A percentile compares a stretch with the other conserved stretches of the same genome.
Evolutionary conservation across 306 rosid species (phyloP).

Genomic region (Notholithocarpus densiflorus): DNA sequence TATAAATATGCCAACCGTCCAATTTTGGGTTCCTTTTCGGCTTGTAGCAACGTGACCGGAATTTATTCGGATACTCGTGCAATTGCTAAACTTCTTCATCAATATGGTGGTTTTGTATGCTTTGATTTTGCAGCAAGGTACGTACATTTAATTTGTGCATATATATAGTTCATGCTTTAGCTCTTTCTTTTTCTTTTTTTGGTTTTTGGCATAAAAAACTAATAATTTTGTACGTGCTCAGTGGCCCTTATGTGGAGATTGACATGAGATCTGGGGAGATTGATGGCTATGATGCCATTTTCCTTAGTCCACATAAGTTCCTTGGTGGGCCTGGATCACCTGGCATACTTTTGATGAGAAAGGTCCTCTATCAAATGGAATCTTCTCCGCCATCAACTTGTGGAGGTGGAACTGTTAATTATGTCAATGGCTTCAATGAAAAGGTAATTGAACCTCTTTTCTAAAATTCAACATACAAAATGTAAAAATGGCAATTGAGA

Average conservation of each 20-base stretch:
- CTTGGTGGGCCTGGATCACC: slow-evolving; percentile 83
- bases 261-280: slow-evolving; percentile 48
- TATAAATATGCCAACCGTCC: slow-evolving; percentile 46
- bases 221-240: background rate
- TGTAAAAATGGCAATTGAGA: too few relatives aligned
- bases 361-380: slow-evolving; percentile 42
- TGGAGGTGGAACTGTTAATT: slow-evolving; percentile 79
- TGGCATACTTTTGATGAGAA: slow-evolving; percentile 63
- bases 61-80: slow-evolving; percentile 56
- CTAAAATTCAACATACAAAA: too few relatives aligned
- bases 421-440: slow-evolving; percentile 70
- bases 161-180: too few relatives aligned
- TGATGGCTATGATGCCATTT: slow-evolving; percentile 70
- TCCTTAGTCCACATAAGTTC: slow-evolving; percentile 78
- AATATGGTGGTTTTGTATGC: slow-evolving; percentile 60
- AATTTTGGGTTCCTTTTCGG: slow-evolving; percentile 79
- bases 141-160: background rate
- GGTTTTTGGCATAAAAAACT: background rate
- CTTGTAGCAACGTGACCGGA: slow-evolving; percentile 90
- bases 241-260: slow-evolving; percentile 74
- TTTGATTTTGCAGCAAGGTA: slow-evolving; percentile 92
- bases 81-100: slow-evolving; percentile 70
- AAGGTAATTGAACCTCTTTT: slow-evolving; percentile 32
- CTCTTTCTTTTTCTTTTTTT: too few relatives aligned
- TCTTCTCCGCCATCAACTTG: slow-evolving; percentile 77